Evolutionary conservation across 208 protist species (phyloP).

Genomic region (Strigomonas culicis): DNA sequence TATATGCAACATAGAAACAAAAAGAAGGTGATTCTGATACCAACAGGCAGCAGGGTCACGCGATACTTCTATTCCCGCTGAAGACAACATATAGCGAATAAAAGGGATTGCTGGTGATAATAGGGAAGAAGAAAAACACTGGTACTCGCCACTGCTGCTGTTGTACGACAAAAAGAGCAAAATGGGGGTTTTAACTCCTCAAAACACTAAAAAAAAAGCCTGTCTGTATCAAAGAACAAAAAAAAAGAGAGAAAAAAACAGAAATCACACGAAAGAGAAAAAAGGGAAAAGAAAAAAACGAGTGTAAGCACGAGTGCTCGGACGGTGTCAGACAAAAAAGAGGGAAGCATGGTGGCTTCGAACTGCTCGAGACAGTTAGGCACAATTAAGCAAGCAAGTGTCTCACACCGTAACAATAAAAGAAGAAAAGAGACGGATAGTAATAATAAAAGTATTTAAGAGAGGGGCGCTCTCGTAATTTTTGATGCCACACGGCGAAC

Average conservation of each 20-base stretch:
- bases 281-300: constrained; percentile 12
- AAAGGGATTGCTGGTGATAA: no score
- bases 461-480: background rate
- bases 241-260: constrained; percentile 1
- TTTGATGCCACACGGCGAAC: background rate
- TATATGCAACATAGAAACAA: no score
- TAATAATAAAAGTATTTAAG: background rate
- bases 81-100: no score
- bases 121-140: no score
- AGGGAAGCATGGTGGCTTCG: background rate
- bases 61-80: no score
- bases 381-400: no score
- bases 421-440: background rate
- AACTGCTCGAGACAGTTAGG: no score
- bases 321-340: background rate
- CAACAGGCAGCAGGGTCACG: no score
- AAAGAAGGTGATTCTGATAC: no score
- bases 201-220: background rate
- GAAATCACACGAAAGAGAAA: constrained; percentile 4
- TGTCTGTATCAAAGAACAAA: background rate
- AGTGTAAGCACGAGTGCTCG: constrained; percentile 1
- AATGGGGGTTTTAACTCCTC: background rate
- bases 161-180: background rate
- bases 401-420: no score
- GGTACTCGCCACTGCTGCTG: no score